Conservation (phyloP, 805 yeast genomes). For the Wickerhamiella lipophila region DNA sequence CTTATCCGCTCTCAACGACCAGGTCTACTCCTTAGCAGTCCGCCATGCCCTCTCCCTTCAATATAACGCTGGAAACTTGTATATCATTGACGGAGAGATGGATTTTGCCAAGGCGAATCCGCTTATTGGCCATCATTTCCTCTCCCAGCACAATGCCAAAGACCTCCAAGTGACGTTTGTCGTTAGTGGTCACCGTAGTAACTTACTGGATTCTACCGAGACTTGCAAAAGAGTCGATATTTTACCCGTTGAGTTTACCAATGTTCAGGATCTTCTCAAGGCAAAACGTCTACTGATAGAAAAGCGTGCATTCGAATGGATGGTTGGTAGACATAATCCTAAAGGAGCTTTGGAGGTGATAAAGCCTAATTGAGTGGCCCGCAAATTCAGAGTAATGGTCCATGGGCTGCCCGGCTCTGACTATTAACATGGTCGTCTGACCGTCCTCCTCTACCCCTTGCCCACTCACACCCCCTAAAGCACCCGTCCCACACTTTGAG, state of each 20-base stretch:
- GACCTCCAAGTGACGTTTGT: conserved; percentile 43
- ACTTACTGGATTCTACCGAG: conserved; percentile 45
- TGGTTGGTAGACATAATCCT: conserved; percentile 23
- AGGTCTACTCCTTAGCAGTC: conserved; percentile 63
- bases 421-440: too few relatives aligned
- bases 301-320: conserved; percentile 54
- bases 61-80: conserved; percentile 61
- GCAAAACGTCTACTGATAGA: conserved; percentile 69
- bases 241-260: conserved; percentile 61
- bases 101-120: conserved; percentile 28
- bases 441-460: too few relatives aligned
- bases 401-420: too few relatives aligned
- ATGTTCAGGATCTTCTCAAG: conserved; percentile 70
- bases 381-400: too few relatives aligned
- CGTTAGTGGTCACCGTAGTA: conserved; percentile 45
- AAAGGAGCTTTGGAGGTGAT: background rate
- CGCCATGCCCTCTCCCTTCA: conserved; percentile 72
- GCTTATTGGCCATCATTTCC: conserved; percentile 38
- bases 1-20: conserved; percentile 61
- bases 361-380: background rate
- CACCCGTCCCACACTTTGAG: background rate
- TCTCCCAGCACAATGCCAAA: conserved; percentile 32
- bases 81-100: conserved; percentile 47
- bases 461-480: background rate
- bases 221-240: conserved; percentile 48